Base-by-base conservation (phyloP, 192 early-diverging fungal genomes). In the Mortierella alpina region DNA sequence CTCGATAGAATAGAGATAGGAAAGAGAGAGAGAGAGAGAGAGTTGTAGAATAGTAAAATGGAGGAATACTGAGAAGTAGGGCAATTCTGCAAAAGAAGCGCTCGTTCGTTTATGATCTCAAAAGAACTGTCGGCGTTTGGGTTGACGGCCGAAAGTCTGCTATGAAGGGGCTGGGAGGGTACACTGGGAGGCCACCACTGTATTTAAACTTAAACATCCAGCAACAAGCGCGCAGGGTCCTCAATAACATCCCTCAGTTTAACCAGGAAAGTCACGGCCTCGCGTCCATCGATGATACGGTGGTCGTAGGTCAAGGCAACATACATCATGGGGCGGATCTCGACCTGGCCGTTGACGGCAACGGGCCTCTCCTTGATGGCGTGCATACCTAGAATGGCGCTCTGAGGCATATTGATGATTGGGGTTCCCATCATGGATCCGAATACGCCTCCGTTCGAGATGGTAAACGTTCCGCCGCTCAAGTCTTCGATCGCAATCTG, bases 381-480 rank as follows among this genome's bases (percentile, higher is more conserved):
- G 85, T 99, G 98, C 98, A 99, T 99, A 45, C 98, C 98, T 70
- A 99, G 87, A 68, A 99, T 98, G 52, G 96, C 98, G 51, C 92
- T 89, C 84, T 99, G 98, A 57, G 98, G 98, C 83, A 93, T 85
- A 88, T 99, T 99, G 84, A 99, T 97, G 83, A 99, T 98, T 58
- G 98, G 98, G 13, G 98, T 99, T 50, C 98, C 98, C 83, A 91
- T 92, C 67, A 99, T 85, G 39, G 98, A 99, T 45, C 98, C 98
- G 84, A 96, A 99, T 46, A 98, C 96, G 52, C 98, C 98, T 68
- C 98, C 98, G 90, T 99, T 99, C 48, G 96, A 98, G 64, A 99
- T 97, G 70, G 98, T 99, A 83, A 99, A 99, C 57, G 98, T 99
- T 68, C 98, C 98, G 47, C 98, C 98, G 56, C 94, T 88, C 91